Evolutionary conservation across 75 land plant species (phyloP), one percentile per base, ranked within the genome.

Genomic region (Ceratopteris richardii): DNA sequence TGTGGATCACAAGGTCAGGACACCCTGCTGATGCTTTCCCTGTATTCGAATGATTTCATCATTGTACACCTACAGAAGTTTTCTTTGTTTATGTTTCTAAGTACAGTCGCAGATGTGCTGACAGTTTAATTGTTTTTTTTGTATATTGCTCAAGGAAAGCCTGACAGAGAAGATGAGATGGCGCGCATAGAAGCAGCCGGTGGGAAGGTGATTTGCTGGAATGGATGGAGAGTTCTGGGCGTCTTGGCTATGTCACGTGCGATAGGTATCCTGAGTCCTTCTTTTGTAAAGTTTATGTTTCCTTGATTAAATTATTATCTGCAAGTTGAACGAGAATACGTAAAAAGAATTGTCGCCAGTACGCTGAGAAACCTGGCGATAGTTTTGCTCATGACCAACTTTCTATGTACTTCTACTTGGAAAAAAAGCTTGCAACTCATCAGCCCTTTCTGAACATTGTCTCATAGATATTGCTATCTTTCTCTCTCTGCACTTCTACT

Each of bases 231-330:
- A 28, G 92, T 87, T n/a, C 68, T 71, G 68, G 92, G 88, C 9
- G 81, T 87, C 44, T 85, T 87, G 52, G 84, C 88, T 12, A 87
- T 87, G 92, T 87, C 92, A 24, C 77, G 92, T 43, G 87, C 92
- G 4, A 80, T 87, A 40, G 92, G 92, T 87, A 78, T 3, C 39
- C 14, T 56, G 14, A 27, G 18, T 51, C 10, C 10, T 19, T 17
- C 11, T 51, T 10, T 51, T 51, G 53, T 7, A 18, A 7, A 19
- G 10, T 18, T 7, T 7, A 51, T 7, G 53, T 23, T 9, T 51
- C 11, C 17, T 18, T 18, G 23, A 18, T 12, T 18, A 17, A 23
- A 9, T 11, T 19, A 6, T 51, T 10, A 7, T 11, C n/a, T n/a
- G n/a, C 19, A 23, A 51, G 7, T 19, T 11, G 18, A 23, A 18